Base-by-base conservation (phyloP, 805 yeast genomes). In the Saccharomycopsis javanensis region DNA sequence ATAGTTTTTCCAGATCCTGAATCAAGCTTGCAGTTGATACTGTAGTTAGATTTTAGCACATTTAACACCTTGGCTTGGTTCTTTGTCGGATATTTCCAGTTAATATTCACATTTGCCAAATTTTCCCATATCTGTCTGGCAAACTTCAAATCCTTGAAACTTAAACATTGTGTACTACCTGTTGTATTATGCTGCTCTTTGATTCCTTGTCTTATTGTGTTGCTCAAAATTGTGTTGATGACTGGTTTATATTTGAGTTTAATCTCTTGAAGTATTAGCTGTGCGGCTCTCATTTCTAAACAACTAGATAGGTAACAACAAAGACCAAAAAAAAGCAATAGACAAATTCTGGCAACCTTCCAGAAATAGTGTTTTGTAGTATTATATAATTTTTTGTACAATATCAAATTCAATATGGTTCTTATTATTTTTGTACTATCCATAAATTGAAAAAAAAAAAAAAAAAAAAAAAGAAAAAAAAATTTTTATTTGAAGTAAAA, bases 1-100 rank as follows among this genome's bases (percentile, higher is more conserved):
- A 20, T 31, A n/a, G 55, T 23, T 31, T 48, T 55, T 13, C 57
- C 57, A 2, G 51, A 34, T 16, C 57, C 57, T 20, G 50, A 34
- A 11, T 20, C 35, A 10, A 18, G 13, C 6, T 54, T 27, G 35
- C 42, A 50, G 23, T 20, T 27, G 46, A 55, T n/a, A 13, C 51
- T 38, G 16, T 38, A 55, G 11, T 38, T 35, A 7, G 45, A 16
- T 15, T 18, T 13, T 16, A 55, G 25, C 10, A 45, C 51, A 7
- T 50, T 30, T 3, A 55, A 34, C 16, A 55, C n/a, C 51, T 42
- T 55, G 25, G 18, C 18, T 27, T 55, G 55, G 31, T 35, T 38
- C 6, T 13, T 50, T 15, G 57, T 55, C 5, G 57, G 57, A 28
- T 53, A 53, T 15, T 45, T 53, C 33, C 33, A 28, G 27, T 53